A percentile compares a stretch with the other conserved stretches of the same genome.
Evolutionary conservation across 2,329 filamentous ascomycete genomes (phyloP).

Genomic region (Fusarium xyrophilum): DNA sequence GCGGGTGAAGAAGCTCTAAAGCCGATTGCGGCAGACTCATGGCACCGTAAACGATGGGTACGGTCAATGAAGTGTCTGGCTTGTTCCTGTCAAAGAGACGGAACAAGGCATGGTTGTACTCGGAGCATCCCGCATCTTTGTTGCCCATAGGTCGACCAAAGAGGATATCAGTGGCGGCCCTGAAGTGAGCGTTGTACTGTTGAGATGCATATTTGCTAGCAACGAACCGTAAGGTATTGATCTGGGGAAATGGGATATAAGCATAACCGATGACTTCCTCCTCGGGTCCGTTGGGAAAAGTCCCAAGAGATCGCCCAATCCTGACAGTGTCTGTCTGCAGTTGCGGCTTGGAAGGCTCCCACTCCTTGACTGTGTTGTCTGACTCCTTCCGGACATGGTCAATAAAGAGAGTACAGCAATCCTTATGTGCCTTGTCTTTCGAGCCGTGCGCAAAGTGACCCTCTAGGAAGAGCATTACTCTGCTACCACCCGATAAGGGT

Average conservation of each 20-base stretch:
- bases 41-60: slow-evolving; percentile 23
- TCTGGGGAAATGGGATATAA: slow-evolving; percentile 36
- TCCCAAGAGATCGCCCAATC: slow-evolving; percentile 22
- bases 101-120: slow-evolving; percentile 30
- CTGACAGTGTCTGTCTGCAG: slow-evolving; percentile 24
- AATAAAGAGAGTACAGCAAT: slow-evolving; percentile 38
- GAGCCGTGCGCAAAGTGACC: background rate
- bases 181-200: slow-evolving; percentile 39
- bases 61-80: background rate
- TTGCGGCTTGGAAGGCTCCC: slow-evolving; percentile 33
- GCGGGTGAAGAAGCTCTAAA: slow-evolving; percentile 32
- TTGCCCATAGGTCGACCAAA: slow-evolving; percentile 22
- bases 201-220: slow-evolving; percentile 35
- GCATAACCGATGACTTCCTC: slow-evolving; percentile 17
- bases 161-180: slow-evolving; percentile 39
- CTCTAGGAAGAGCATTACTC: background rate
- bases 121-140: background rate
- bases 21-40: slow-evolving; percentile 16
- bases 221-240: background rate
- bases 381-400: slow-evolving; percentile 1
- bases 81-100: slow-evolving; percentile 22
- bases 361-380: slow-evolving; percentile 1
- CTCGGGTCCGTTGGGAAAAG: background rate
- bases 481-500: slow-evolving; percentile 5
- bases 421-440: background rate